These are phyloP conservation scores for Globisporangium recalcitrans DNA, from an alignment of 352 stramenopile species.

Conservation along the genomic window DNA sequence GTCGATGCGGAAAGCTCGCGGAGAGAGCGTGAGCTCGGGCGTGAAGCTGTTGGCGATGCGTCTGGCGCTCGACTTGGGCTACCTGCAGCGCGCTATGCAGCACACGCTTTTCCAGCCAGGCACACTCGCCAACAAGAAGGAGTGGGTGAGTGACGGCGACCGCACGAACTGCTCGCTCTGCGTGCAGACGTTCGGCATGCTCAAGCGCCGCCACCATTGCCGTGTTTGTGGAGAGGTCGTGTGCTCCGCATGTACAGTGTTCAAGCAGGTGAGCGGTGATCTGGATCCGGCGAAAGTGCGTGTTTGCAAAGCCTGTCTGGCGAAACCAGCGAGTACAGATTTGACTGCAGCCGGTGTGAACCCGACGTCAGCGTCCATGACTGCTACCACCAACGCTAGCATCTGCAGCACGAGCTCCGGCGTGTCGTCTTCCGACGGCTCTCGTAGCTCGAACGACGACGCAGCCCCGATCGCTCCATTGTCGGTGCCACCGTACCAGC, in stretches of 20 bases:
- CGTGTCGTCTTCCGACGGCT: constrained; percentile 39
- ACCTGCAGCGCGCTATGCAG: constrained; percentile 63
- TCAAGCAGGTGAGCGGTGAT: constrained; percentile 66
- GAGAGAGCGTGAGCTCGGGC: constrained; percentile 66
- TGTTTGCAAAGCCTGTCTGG: constrained; percentile 74
- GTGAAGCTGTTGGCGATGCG: constrained; percentile 62
- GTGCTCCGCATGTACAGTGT: constrained; percentile 71
- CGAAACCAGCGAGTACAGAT: constrained; percentile 42
- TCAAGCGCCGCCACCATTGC: constrained; percentile 84
- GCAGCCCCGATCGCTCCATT: constrained; percentile 9
- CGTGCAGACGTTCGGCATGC: constrained; percentile 68
- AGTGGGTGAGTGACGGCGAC: constrained; percentile 79
- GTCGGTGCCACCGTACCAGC: not conserved
- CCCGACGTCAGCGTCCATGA: constrained; percentile 23
- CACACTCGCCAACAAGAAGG: constrained; percentile 50
- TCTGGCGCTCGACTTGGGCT: constrained; percentile 47
- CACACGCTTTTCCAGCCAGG: constrained; percentile 65
- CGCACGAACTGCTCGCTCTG: constrained; percentile 80
- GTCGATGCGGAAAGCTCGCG: constrained; percentile 70
- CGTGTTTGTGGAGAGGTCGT: constrained; percentile 86
- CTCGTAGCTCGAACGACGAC: constrained; percentile 23
- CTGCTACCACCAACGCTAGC: constrained; percentile 20
- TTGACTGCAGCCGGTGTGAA: not conserved
- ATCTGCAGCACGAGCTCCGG: constrained; percentile 41
- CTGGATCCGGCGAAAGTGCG: constrained; percentile 54